These are phyloP conservation scores for Viola odorata DNA, from an alignment of 345 rosid species.

Conservation along the genomic window DNA sequence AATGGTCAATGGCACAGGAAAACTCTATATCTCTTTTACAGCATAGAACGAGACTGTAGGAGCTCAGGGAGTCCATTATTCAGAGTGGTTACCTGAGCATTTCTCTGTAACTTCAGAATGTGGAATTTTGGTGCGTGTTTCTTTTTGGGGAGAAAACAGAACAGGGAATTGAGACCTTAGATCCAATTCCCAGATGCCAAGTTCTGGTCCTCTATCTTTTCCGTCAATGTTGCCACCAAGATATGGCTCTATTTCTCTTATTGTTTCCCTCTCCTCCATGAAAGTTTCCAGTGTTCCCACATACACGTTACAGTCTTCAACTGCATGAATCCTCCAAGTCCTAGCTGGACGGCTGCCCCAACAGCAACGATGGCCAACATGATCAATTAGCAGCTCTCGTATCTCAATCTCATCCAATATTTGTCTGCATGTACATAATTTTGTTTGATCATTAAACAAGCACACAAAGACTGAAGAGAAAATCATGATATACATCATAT, in stretches of 20 bases:
- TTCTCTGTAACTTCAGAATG: constrained; percentile 64
- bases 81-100: constrained; percentile 53
- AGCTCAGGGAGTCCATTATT: constrained; percentile 6
- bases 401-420: constrained; percentile 85
- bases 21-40: neutral
- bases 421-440: constrained; percentile 43
- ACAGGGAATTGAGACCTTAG: constrained; percentile 74
- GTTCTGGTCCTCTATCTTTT: constrained; percentile 47
- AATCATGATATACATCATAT: too few relatives aligned
- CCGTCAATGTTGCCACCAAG: constrained; percentile 44
- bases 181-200: constrained; percentile 77
- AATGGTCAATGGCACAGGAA: neutral
- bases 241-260: constrained; percentile 62
- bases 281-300: constrained; percentile 92
- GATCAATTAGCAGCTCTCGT: constrained; percentile 88
- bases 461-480: too few relatives aligned
- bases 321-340: constrained; percentile 77
- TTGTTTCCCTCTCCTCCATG: constrained; percentile 73
- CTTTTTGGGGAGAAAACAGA: constrained; percentile 61
- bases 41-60: neutral
- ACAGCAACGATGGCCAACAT: constrained; percentile 89
- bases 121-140: constrained; percentile 53
- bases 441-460: neutral
- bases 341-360: constrained; percentile 99
- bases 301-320: constrained; percentile 95